These are phyloP conservation scores for Arachnomyces sp. DNA, from an alignment of 2,329 filamentous ascomycete species.

Conservation along the genomic window DNA sequence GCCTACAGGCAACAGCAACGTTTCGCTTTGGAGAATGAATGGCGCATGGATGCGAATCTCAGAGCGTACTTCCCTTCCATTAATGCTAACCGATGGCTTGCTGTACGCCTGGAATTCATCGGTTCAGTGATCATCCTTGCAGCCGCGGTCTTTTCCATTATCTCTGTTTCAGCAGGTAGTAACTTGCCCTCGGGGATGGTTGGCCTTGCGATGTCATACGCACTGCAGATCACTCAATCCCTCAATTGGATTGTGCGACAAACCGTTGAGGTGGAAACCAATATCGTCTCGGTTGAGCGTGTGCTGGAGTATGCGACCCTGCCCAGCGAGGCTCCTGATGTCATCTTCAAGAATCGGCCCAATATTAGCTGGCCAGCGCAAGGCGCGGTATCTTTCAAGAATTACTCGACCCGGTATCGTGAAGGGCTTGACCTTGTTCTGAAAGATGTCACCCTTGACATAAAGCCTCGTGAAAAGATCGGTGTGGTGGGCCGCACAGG, in stretches of 20 bases:
- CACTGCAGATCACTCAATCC: conserved; percentile 90
- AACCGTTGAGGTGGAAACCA: conserved; percentile 99
- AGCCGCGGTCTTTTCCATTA: conserved; percentile 71
- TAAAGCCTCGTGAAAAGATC: conserved; percentile 80
- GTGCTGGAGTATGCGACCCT: conserved; percentile 90
- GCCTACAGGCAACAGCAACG: conserved; percentile 83
- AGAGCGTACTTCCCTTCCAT: conserved; percentile 93
- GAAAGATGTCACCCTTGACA: conserved; percentile 85
- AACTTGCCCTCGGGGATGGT: conserved; percentile 64
- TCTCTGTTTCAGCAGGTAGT: conserved; percentile 64
- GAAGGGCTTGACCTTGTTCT: conserved; percentile 83
- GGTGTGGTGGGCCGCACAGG: conserved; percentile 94
- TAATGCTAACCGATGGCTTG: conserved; percentile 88
- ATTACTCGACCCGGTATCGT: conserved; percentile 90
- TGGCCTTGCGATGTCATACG: conserved; percentile 93
- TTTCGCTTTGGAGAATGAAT: conserved; percentile 91
- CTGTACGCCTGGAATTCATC: conserved; percentile 89
- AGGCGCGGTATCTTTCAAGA: conserved; percentile 80
- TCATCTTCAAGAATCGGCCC: conserved; percentile 78
- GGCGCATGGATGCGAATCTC: conserved; percentile 90
- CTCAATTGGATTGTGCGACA: conserved; percentile 99
- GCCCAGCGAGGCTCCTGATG: conserved; percentile 88
- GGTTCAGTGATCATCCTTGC: conserved; percentile 88
- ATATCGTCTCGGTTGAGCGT: conserved; percentile 96
- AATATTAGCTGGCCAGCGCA: conserved; percentile 85